Conservation (phyloP, 2,329 filamentous ascomycete species). For the Hypoxylon sp. region DNA sequence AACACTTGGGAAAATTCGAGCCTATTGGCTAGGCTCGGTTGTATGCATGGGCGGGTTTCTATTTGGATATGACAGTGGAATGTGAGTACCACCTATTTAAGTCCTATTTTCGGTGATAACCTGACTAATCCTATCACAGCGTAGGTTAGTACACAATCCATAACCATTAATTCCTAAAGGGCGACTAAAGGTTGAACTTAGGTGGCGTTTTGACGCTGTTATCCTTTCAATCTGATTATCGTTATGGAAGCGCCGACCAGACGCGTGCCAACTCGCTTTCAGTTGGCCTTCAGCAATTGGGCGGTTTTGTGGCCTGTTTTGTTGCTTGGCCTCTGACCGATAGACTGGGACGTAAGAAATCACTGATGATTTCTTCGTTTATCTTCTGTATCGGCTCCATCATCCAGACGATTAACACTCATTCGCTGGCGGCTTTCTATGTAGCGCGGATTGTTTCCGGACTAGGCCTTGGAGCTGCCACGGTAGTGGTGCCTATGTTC, state of each 20-base stretch:
- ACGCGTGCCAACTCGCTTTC: constrained; percentile 45
- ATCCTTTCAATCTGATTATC: constrained; percentile 45
- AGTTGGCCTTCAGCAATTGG: constrained; percentile 46
- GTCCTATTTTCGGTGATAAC: not conserved
- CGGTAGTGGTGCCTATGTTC: constrained; percentile 53
- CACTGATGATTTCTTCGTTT: constrained; percentile 50
- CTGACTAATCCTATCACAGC: constrained; percentile 34
- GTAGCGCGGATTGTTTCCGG: constrained; percentile 46
- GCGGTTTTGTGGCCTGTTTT: constrained; percentile 48
- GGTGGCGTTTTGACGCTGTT: constrained; percentile 45
- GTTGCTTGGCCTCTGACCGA: constrained; percentile 47
- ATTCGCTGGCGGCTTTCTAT: constrained; percentile 49
- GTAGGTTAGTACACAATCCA: constrained; percentile 41
- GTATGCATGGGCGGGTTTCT: constrained; percentile 61
- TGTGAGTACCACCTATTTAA: constrained; percentile 39
- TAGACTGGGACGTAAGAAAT: constrained; percentile 43
- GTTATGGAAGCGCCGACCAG: constrained; percentile 35
- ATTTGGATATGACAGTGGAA: constrained; percentile 56
- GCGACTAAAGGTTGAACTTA: too few relatives aligned
- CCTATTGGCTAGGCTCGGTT: constrained; percentile 60
- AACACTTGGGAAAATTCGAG: constrained; percentile 52
- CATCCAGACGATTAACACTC: constrained; percentile 54
- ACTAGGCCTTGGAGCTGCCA: constrained; percentile 45
- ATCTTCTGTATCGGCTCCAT: constrained; percentile 55
- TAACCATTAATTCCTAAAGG: too few relatives aligned